phyloP scores from a whole-genome alignment of 2,329 filamentous ascomycete species.

The Pseudogymnoascus sp. region DNA sequence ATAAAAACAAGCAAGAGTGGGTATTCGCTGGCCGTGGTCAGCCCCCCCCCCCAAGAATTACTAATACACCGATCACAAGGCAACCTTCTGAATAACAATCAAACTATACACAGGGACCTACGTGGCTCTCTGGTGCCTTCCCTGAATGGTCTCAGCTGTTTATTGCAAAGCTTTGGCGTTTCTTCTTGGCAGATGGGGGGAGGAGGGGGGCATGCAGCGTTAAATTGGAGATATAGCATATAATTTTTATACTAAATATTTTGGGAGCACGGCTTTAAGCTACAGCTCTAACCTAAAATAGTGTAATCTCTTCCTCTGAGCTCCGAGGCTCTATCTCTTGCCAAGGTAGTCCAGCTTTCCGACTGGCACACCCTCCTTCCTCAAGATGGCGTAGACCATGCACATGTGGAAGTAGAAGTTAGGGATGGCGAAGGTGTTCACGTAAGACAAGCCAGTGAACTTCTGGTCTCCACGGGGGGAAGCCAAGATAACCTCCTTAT shows the following conservation, averaged over 20 bases:
- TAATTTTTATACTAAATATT: background rate
- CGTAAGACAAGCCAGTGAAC: constrained; percentile 40
- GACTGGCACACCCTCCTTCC: constrained; percentile 53
- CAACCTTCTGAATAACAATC: too few species aligned
- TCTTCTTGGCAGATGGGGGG: background rate
- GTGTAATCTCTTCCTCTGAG: background rate
- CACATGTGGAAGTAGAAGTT: constrained; percentile 59
- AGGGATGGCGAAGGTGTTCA: constrained; percentile 43
- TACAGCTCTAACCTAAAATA: background rate
- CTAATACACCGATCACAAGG: too few species aligned
- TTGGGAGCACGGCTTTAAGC: background rate
- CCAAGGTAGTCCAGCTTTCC: constrained; percentile 52
- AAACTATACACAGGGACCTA: background rate
- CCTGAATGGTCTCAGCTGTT: background rate
- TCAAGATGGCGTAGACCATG: constrained; percentile 53
- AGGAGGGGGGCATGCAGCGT: background rate
- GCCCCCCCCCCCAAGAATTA: too few species aligned
- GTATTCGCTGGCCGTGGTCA: too few species aligned
- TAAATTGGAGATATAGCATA: background rate
- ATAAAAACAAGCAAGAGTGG: too few species aligned
- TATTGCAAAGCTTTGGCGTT: background rate
- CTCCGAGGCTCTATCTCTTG: background rate
- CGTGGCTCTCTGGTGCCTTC: background rate
- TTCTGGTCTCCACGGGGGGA: constrained; percentile 29
- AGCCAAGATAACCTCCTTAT: constrained; percentile 33